Base-by-base conservation (phyloP, 495 filamentous ascomycete genomes). In the Penicillium salamii region DNA sequence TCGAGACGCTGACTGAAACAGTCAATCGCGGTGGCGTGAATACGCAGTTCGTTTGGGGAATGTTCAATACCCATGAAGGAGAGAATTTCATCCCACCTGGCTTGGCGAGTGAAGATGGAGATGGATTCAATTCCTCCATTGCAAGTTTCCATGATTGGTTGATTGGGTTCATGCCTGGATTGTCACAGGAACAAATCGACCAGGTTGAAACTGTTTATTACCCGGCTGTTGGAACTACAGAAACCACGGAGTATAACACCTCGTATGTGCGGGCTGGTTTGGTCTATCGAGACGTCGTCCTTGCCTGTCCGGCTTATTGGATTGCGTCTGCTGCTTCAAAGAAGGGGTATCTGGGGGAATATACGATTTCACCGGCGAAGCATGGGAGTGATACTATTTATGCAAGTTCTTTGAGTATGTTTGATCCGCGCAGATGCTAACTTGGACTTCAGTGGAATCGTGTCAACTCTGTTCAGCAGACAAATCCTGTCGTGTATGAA, bases 21-120 rank as follows among this genome's bases (percentile, higher is more conserved):
- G 63, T 73, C 0, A 47, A 40, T 2, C 63, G 58, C 6, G 62
- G 63, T 24, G 39, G 58, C 4, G 65, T 83, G 26, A 72, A 79
- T 38, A 70, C 70, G 5, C 73, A 79, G 5, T 58, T 61, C 32
- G 68, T 74, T 7, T 78, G 75, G 48, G 70, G 71, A 3, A 77
- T 79, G 68, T 84, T 82, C 55, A 85, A 85, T 53, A 69, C 70
- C 4, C 75, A 81, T 52, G 81, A 84, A 58, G 81, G 78, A 23
- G 71, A 82, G 56, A 82, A 78, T 41, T 84, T 86, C 57, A 66
- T 82, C 19, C 75, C 81, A 0, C 53, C 74, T 0, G 78, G 77
- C 0, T 50, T 83, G 5, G 49, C 65, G 8, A 65, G 58, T n/a
- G 46, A 50, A 7, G 55, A 54, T 1, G 56, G 62, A 3, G 63